Percentiles rank a stretch among this genome's conserved stretches.
These are phyloP conservation scores for Primulina tabacum DNA, from an alignment of 257 asterid species.

Conservation along the genomic window DNA sequence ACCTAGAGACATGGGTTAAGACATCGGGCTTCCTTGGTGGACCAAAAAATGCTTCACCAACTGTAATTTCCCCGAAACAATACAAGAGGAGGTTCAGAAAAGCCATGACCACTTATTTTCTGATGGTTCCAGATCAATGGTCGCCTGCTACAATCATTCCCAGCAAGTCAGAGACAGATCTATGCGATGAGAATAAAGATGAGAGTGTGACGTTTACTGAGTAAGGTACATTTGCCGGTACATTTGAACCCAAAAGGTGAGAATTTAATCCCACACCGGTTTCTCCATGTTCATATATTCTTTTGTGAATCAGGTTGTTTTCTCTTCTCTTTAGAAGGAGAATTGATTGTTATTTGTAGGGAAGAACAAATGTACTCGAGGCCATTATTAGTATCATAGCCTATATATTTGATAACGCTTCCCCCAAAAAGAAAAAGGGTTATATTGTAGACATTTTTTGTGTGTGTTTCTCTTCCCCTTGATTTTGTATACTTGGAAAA, in stretches of 20 bases:
- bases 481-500: background rate
- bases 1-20: conserved; percentile 94
- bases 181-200: conserved; percentile 44
- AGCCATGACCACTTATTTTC: conserved; percentile 88
- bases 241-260: conserved; percentile 22
- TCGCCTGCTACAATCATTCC: conserved; percentile 56
- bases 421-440: background rate
- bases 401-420: background rate
- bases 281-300: conserved; percentile 42
- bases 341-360: conserved; percentile 33
- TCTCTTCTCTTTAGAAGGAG: conserved; percentile 27
- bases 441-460: background rate
- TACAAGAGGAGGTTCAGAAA: conserved; percentile 93
- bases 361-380: conserved; percentile 20
- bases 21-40: conserved; percentile 96
- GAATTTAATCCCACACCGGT: conserved; percentile 23
- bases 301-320: conserved; percentile 41
- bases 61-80: conserved; percentile 88
- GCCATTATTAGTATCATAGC: background rate
- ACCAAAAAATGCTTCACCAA: conserved; percentile 71
- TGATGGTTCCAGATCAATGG: conserved; percentile 98
- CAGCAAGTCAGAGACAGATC: conserved; percentile 61
- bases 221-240: conserved; percentile 31
- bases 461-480: background rate
- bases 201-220: conserved; percentile 24